phyloP scores from a whole-genome alignment of 495 filamentous ascomycete genomes.

The Podospora conica region DNA sequence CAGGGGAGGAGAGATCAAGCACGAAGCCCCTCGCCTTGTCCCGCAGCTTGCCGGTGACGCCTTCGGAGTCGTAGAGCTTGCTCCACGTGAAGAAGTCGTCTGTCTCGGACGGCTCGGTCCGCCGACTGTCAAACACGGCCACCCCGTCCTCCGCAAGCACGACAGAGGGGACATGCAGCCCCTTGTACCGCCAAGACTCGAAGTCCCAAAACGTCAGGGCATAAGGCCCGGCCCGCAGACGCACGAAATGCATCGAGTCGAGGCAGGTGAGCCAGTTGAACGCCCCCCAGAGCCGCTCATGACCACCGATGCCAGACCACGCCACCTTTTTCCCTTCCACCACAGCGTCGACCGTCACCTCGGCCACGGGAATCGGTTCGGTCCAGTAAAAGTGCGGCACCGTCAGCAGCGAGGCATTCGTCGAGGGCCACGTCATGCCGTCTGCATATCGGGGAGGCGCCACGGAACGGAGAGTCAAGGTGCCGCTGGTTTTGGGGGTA shows the following conservation, averaged over 20 bases:
- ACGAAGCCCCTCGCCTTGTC: slow-evolving; percentile 9
- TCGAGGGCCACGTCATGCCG: slow-evolving; percentile 6
- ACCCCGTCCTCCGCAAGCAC: slow-evolving; percentile 1
- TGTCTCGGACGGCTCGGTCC: slow-evolving; percentile 2
- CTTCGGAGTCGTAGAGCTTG: slow-evolving; percentile 2
- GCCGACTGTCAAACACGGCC: not conserved
- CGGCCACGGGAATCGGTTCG: slow-evolving; percentile 8
- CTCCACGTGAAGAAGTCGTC: slow-evolving; percentile 9
- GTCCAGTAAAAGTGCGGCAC: slow-evolving; percentile 12
- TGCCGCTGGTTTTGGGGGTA: slow-evolving; percentile 6
- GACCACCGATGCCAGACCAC: slow-evolving; percentile 6
- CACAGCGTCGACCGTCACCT: slow-evolving; percentile 1
- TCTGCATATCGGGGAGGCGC: slow-evolving; percentile 9
- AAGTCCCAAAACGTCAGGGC: slow-evolving; percentile 5
- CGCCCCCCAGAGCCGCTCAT: slow-evolving; percentile 10
- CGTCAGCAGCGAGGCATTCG: slow-evolving; percentile 3
- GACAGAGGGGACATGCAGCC: slow-evolving; percentile 4
- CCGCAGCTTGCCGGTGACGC: slow-evolving; percentile 3
- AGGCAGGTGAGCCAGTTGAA: slow-evolving; percentile 14
- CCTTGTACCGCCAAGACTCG: slow-evolving; percentile 9
- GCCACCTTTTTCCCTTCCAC: slow-evolving; percentile 7
- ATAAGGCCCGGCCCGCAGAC: slow-evolving; percentile 6
- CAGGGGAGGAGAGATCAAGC: slow-evolving; percentile 3
- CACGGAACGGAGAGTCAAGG: not conserved
- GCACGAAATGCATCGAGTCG: slow-evolving; percentile 5